phyloP scores from a whole-genome alignment of 768 basidiomycete species.

The Lentinula sp. region DNA sequence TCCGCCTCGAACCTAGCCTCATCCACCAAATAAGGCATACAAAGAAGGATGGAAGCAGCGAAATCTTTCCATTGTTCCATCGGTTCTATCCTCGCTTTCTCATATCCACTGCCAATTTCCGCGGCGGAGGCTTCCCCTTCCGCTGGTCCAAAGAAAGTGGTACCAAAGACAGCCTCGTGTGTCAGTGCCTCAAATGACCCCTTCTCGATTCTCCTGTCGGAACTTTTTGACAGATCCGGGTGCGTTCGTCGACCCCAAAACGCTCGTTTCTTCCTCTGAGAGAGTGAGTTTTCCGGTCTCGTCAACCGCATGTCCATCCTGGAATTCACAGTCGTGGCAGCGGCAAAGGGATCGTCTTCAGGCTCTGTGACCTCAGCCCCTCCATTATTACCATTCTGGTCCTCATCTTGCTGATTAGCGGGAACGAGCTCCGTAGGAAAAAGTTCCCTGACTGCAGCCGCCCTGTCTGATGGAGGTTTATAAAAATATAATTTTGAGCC shows the following conservation, averaged over 20 bases:
- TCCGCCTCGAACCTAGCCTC: constrained; percentile 61
- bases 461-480: constrained; percentile 72
- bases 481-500: constrained; percentile 85
- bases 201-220: constrained; percentile 37
- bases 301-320: constrained; percentile 14
- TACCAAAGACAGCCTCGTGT: constrained; percentile 78
- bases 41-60: constrained; percentile 53
- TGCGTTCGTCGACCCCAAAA: constrained; percentile 78
- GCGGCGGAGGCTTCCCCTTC: constrained; percentile 12
- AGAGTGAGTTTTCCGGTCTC: background rate
- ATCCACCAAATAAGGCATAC: constrained; percentile 52
- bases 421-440: constrained; percentile 66
- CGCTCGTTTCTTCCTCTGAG: constrained; percentile 51
- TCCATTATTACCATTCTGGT: constrained; percentile 13
- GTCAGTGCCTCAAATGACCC: constrained; percentile 75
- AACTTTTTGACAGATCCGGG: constrained; percentile 51
- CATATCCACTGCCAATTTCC: constrained; percentile 13
- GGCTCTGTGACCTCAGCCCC: constrained; percentile 16
- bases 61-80: constrained; percentile 54
- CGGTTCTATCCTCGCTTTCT: constrained; percentile 11
- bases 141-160: constrained; percentile 41
- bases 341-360: constrained; percentile 4
- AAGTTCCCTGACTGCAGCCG: constrained; percentile 58
- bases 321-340: background rate
- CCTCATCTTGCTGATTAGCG: constrained; percentile 45